Evolutionary conservation across 2,329 filamentous ascomycete genomes (phyloP), one percentile per base, ranked within the genome.

Genomic region (Fusarium metavorans): DNA sequence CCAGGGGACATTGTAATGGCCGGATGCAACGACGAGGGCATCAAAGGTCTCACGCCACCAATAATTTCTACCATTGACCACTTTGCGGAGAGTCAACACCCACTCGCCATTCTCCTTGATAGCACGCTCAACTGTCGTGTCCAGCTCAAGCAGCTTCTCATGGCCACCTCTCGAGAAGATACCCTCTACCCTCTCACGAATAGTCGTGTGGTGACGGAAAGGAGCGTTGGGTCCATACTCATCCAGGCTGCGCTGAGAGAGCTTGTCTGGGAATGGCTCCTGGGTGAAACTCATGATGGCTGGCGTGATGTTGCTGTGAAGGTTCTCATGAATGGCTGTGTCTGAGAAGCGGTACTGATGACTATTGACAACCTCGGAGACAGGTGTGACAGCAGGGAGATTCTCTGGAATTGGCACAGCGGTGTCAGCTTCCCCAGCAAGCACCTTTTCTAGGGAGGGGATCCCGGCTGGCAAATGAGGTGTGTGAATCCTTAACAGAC

Each of bases 271-370:
- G 16, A 74, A 50, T 1, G 72, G 65, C 7, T 75, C 65, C 34
- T 70, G 68, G 1, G 68, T 72, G 23, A 64, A 70, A 16, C 65
- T 69, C 72, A 74, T 74, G 1, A 75, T 62, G 1, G 64, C 39
- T 4, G 68, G 72, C 2, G 65, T 50, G 13, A 75, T 75, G 6
- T 74, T 73, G 39, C 72, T 72, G 48, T 72, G 70, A 5, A 72
- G 67, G 5, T 72, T 61, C 58, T 72, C 67, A 23, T 72, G 70
- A 16, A 72, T 72, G 2, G 67, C 67, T 13, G 70, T 67, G 11
- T 72, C 70, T 9, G 68, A 77, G 52, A 77, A 77, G 18, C 73
- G 63, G 5, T 72, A 11, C 34, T 78, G 76, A 7, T 77, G 66
- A 5, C 66, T 58, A 11, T 78, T 77, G n/a, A 77, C 58, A 18